Evolutionary conservation across 352 stramenopile species (phyloP), one percentile per base, ranked within the genome.

Genomic region (Pythium chondricola): DNA sequence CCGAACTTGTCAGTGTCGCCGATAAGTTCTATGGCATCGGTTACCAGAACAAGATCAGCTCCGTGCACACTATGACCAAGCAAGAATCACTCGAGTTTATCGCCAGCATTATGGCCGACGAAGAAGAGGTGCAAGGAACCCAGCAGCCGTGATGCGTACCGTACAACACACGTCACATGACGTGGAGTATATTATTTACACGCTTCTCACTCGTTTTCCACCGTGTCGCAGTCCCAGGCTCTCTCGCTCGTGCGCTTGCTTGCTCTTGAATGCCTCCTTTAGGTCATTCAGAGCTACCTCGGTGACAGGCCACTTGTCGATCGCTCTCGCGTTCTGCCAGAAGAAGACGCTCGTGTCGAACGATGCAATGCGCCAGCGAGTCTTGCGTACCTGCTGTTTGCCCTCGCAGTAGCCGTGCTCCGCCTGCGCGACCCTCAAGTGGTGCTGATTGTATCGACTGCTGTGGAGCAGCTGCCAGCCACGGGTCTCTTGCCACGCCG

Each of bases 31-130:
- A 98, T 61, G 96, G 97, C 40, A 98, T 99, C 35, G 94, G 88
- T 47, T 95, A 98, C 70, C 95, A 99, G 66, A 99, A 99, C 80
- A 99, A 99, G 69, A 96, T 98, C 63, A 96, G 85, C 52, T 95
- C 83, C 75, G 87, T 88, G n/a, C 88, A 95, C 51, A 74, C 79
- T 7, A 93, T 99, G 81, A 85, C 75, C 7, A 97, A 98, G 58
- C 93, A 98, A 42, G 95, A 99, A 68, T 97, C 96, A 31, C 78
- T 99, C 17, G 86, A 96, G 18, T 99, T 99, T 43, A 98, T 99
- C 49, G 75, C 71, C 16, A 86, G 92, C 47, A 93, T 95, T 52
- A 95, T 95, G 81, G 82, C 80, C 13, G 79, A 90, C 46, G 83
- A 95, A 62, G 83, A 93, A 48, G 78, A 80, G 27, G 82, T 90